Base-by-base conservation (phyloP, 495 filamentous ascomycete genomes). In the Cetradonia linearis region DNA sequence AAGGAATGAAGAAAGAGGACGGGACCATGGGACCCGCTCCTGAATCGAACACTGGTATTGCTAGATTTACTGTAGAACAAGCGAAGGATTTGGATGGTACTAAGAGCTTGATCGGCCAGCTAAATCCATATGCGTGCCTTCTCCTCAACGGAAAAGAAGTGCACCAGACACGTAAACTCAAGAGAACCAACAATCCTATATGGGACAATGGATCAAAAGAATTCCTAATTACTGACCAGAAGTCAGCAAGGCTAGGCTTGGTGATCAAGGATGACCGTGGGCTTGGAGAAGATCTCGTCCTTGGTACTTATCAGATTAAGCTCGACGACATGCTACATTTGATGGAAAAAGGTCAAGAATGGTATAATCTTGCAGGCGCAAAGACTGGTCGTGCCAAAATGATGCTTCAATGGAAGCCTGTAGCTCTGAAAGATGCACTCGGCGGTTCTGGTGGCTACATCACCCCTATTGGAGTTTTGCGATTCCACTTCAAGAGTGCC, bases 201-300 rank as follows among this genome's bases (percentile, higher is more conserved):
- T 99, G 88, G 82, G 86, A 90, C 40, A 82, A 95, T 68, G 87
- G 86, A 2, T 85, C 85, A 60, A 95, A 95, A 73, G 93, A 97
- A 67, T 79, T 97, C 63, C 78, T 99, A 58, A 86, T 99, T 67
- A 96, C 91, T 0, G 89, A 99, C 69, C 83, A 89, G 42, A 96
- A 91, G 77, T 81, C 76, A 66, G 91, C 91, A 48, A 91, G 86
- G 63, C 78, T 99, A 49, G 94, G 91, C 57, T 73, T 97, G 55
- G 85, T 88, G 20, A 85, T 99, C 76, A 99, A 95, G 73, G 93
- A 99, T 67, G 93, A 97, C 65, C 81, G 89, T 49, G 92, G 95
- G 56, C 70, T 97, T 55, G 73, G 81, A 27, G 74, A 83, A n/a
- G 90, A 99, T 69, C 89, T 88, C 36, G 78, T 91, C 37, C 69